phyloP scores from a whole-genome alignment of 371 early-diverging fungal genomes.

The Zychaea mexicana region DNA sequence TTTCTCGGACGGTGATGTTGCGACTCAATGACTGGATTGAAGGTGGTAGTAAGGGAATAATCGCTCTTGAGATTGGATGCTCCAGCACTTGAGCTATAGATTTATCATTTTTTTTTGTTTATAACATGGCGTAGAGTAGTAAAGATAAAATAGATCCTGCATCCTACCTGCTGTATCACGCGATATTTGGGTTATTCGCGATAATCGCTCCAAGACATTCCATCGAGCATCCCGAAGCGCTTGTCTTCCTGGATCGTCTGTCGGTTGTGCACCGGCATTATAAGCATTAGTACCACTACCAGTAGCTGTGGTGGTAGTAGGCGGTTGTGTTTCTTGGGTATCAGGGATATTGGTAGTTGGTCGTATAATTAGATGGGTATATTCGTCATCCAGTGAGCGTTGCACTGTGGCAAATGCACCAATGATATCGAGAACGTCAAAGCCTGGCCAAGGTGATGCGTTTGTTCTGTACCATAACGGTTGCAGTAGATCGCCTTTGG shows the following conservation, averaged over 20 bases:
- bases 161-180: constrained; percentile 65
- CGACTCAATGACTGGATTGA: constrained; percentile 32
- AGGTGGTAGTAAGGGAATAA: constrained; percentile 75
- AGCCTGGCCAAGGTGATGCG: constrained; percentile 39
- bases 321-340: background rate
- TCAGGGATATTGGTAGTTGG: background rate
- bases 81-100: constrained; percentile 67
- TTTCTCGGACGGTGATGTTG: constrained; percentile 51
- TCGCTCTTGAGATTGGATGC: constrained; percentile 76
- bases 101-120: background rate
- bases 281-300: too few species aligned
- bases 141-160: too few species aligned
- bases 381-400: constrained; percentile 24
- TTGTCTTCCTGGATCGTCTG: constrained; percentile 12
- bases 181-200: constrained; percentile 80
- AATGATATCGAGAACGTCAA: constrained; percentile 42
- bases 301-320: background rate
- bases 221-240: constrained; percentile 55
- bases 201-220: constrained; percentile 83
- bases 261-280: too few species aligned
- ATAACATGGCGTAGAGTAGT: too few species aligned
- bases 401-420: constrained; percentile 33
- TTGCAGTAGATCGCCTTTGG: constrained; percentile 29
- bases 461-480: constrained; percentile 34
- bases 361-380: constrained; percentile 15